Evolutionary conservation across 177 flowering plant genomes (phyloP).

Genomic region (Vitis hybrid): DNA sequence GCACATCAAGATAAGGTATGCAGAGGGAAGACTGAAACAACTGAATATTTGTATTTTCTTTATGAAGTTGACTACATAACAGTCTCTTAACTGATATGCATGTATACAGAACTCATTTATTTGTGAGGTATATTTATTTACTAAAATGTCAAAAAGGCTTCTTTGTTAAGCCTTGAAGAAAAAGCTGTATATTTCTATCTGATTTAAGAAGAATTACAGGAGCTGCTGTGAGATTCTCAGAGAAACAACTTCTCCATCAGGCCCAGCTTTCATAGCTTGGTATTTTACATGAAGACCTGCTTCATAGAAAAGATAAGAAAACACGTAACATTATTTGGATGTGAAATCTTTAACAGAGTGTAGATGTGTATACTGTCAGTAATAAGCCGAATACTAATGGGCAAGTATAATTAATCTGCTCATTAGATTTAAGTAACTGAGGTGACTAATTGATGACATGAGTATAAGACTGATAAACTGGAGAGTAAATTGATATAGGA

Average conservation of each 20-base stretch:
- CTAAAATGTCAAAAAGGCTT: not conserved
- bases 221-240: conserved; percentile 96
- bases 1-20: too few species aligned
- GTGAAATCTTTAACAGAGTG: not conserved
- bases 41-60: too few species aligned
- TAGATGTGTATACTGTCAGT: not conserved
- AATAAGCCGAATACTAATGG: not conserved
- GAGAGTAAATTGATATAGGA: not conserved
- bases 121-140: not conserved
- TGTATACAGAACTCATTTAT: too few species aligned
- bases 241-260: conserved; percentile 69
- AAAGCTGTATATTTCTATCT: not conserved
- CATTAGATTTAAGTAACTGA: not conserved
- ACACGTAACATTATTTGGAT: not conserved
- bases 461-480: not conserved
- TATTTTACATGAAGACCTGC: conserved; percentile 79
- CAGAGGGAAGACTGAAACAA: too few species aligned
- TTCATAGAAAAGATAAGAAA: conserved; percentile 5
- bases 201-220: conserved; percentile 30
- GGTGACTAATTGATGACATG: not conserved
- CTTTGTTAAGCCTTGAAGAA: not conserved
- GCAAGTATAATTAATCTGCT: not conserved
- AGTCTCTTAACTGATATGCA: too few species aligned
- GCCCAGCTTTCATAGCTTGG: conserved; percentile 72
- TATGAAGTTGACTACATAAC: too few species aligned